These are phyloP conservation scores for Tagetes patula DNA, from an alignment of 129 eudicot genomes.

Conservation along the genomic window DNA sequence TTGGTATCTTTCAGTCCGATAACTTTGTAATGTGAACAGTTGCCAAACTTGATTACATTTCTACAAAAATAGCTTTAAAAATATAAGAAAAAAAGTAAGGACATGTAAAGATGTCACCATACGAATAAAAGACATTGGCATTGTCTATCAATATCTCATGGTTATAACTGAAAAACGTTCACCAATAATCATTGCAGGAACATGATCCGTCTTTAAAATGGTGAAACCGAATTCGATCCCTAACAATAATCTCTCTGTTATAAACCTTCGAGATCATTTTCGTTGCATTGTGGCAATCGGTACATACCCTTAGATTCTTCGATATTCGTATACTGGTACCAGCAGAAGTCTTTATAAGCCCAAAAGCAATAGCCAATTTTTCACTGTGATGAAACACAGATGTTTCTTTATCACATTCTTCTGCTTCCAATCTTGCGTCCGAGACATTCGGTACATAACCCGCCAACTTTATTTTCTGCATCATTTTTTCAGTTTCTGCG, in stretches of 20 bases:
- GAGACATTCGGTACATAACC: conserved; percentile 47
- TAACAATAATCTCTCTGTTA: conserved; percentile 28
- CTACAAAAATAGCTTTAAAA: no score
- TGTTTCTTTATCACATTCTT: conserved; percentile 44
- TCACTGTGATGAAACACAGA: conserved; percentile 50
- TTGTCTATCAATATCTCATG: neutral
- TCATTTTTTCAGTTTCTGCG: conserved; percentile 35
- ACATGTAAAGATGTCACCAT: no score
- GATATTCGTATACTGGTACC: conserved; percentile 37
- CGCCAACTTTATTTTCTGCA: conserved; percentile 36
- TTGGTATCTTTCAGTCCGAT: no score
- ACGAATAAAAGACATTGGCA: no score
- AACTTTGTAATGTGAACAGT: no score
- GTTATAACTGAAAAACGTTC: neutral
- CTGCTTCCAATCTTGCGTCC: conserved; percentile 43
- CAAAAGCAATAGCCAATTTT: conserved; percentile 58
- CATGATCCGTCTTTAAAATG: conserved; percentile 46
- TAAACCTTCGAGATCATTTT: conserved; percentile 44
- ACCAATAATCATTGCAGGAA: conserved; percentile 38
- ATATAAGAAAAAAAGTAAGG: no score
- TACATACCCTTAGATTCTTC: conserved; percentile 44
- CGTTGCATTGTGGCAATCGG: conserved; percentile 43
- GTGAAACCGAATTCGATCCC: conserved; percentile 35
- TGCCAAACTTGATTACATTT: no score
- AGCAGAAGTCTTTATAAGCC: conserved; percentile 31